Conservation (phyloP, 805 yeast species). For the Schwanniomyces sp. region DNA sequence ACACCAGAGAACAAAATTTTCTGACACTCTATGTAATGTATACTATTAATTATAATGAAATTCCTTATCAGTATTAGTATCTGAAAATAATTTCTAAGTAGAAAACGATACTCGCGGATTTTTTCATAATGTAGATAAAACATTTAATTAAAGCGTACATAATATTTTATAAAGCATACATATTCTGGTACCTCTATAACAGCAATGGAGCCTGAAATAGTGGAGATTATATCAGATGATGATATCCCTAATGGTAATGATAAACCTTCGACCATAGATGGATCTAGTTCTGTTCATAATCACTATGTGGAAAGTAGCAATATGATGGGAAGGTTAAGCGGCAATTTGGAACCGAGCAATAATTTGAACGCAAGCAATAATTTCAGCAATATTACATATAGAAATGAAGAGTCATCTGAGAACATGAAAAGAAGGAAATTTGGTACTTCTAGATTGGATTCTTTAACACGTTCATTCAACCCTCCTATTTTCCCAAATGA, state of each 20-base stretch:
- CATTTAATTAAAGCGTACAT: neutral
- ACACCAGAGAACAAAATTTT: neutral
- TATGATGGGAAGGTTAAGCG: neutral
- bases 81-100: neutral
- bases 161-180: neutral
- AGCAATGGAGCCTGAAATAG: constrained; percentile 3
- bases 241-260: neutral
- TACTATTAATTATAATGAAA: neutral
- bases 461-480: neutral
- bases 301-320: neutral
- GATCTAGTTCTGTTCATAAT: neutral
- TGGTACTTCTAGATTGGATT: neutral
- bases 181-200: neutral
- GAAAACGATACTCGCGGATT: neutral
- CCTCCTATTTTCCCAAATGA: neutral
- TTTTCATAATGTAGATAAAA: neutral
- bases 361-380: neutral
- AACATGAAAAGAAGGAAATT: neutral
- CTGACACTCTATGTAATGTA: neutral
- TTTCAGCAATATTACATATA: neutral
- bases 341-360: neutral
- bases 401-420: neutral
- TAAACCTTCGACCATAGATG: neutral
- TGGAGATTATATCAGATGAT: constrained; percentile 11
- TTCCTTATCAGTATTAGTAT: neutral